Percentiles rank a stretch among this genome's conserved stretches.
phyloP scores from a whole-genome alignment of 2,329 filamentous ascomycete species.

The Sordariomycetes sp. region DNA sequence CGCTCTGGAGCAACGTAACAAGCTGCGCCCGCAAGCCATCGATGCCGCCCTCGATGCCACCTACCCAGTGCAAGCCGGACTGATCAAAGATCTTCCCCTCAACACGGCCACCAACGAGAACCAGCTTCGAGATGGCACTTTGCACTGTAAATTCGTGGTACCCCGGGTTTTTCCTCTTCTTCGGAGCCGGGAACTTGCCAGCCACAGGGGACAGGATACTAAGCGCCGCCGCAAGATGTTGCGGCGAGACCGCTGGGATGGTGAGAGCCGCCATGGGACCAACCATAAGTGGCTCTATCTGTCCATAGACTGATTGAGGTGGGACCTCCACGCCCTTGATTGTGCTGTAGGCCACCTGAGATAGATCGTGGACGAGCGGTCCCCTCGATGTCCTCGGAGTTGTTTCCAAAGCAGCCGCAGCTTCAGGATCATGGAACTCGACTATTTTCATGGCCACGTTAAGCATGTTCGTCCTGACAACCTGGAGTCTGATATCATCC shows the following conservation, averaged over 20 bases:
- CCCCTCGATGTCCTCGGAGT: conserved; percentile 19
- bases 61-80: conserved; percentile 55
- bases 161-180: conserved; percentile 63
- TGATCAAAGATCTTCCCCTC: conserved; percentile 79
- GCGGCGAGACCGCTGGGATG: conserved; percentile 74
- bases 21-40: conserved; percentile 75
- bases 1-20: conserved; percentile 69
- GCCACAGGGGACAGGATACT: conserved; percentile 66
- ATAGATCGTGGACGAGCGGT: conserved; percentile 41
- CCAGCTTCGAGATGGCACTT: conserved; percentile 73
- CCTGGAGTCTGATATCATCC: conserved; percentile 64
- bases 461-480: conserved; percentile 85
- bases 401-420: conserved; percentile 20
- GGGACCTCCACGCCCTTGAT: conserved; percentile 27
- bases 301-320: conserved; percentile 34
- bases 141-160: conserved; percentile 78
- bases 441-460: conserved; percentile 74
- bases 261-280: conserved; percentile 75
- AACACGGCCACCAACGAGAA: conserved; percentile 77
- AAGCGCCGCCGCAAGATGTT: conserved; percentile 73
- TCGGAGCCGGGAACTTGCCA: conserved; percentile 68
- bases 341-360: conserved; percentile 39
- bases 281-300: conserved; percentile 67
- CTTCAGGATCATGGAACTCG: conserved; percentile 63
- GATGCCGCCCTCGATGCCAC: conserved; percentile 72